Evolutionary conservation across 2,329 filamentous ascomycete species (phyloP).

Genomic region (Colletotrichum sp.): DNA sequence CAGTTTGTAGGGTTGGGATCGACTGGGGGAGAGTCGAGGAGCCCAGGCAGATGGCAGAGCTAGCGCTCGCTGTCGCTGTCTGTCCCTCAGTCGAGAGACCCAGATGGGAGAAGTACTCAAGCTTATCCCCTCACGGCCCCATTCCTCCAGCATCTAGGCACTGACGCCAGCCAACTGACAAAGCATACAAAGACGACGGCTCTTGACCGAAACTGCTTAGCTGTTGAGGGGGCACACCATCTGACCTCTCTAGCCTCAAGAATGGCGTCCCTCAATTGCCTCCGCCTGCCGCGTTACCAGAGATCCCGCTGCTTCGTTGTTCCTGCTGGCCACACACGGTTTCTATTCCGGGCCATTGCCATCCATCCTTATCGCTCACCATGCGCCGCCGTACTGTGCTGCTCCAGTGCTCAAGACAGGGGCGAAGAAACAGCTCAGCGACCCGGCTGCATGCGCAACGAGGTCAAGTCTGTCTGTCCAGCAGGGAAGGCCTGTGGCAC

Average conservation of each 20-base stretch:
- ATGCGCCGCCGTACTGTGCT: neutral
- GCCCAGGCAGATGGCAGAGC: neutral
- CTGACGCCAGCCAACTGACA: neutral
- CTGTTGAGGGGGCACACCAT: neutral
- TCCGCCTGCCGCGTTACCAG: neutral
- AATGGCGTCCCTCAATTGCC: neutral
- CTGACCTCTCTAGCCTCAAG: conserved; percentile 2
- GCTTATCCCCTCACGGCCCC: neutral
- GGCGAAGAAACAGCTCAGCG: neutral
- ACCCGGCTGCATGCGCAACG: neutral
- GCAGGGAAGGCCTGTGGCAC: neutral
- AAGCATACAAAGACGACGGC: neutral
- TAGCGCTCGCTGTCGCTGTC: neutral
- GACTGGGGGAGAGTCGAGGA: neutral
- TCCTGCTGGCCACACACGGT: neutral
- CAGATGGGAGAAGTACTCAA: neutral
- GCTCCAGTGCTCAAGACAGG: neutral
- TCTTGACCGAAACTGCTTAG: neutral
- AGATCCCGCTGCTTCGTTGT: neutral
- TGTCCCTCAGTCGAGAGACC: neutral
- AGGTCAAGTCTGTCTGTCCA: neutral
- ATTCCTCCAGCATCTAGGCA: neutral
- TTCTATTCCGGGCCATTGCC: neutral
- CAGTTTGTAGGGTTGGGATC: neutral
- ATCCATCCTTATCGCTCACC: neutral